A percentile compares a stretch with the other conserved stretches of the same genome.
phyloP scores from a whole-genome alignment of 2,329 filamentous ascomycete genomes.

The Aureobasidium sp. region DNA sequence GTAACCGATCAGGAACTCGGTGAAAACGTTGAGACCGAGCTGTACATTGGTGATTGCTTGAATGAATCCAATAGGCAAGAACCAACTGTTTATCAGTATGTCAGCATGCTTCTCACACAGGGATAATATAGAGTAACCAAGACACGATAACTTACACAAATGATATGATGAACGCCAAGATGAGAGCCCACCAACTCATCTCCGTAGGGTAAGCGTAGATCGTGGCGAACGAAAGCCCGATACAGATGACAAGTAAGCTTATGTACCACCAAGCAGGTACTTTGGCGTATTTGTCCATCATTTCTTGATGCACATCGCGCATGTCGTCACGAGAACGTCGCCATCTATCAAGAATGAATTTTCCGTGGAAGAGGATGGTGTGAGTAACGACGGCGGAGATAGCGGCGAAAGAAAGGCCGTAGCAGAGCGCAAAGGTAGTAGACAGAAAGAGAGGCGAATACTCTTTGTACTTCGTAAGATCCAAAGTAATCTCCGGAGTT shows the following conservation, averaged over 20 bases:
- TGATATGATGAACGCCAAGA: conserved; percentile 69
- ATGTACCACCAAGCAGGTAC: conserved; percentile 71
- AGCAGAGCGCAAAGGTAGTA: conserved; percentile 81
- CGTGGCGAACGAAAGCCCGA: conserved; percentile 18
- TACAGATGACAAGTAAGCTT: conserved; percentile 14
- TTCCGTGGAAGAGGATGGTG: conserved; percentile 76
- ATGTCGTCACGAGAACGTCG: conserved; percentile 34
- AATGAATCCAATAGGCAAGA: conserved; percentile 44
- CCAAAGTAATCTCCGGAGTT: conserved; percentile 70
- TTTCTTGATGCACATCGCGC: conserved; percentile 74
- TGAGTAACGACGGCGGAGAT: conserved; percentile 73
- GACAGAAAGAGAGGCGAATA: conserved; percentile 81
- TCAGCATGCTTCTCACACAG: not conserved
- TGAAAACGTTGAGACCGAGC: conserved; percentile 37
- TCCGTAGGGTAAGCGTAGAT: conserved; percentile 60
- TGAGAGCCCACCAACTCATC: conserved; percentile 72
- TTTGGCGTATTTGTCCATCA: conserved; percentile 77
- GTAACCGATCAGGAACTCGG: conserved; percentile 73
- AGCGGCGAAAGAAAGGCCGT: conserved; percentile 78
- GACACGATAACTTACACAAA: conserved; percentile 49
- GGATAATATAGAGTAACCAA: not conserved
- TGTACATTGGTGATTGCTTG: conserved; percentile 74
- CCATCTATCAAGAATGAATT: conserved; percentile 74
- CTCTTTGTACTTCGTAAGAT: conserved; percentile 62
- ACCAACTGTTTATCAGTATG: not conserved